These are phyloP conservation scores for Cyclotella baltica DNA, from an alignment of 108 stramenopile genomes.

Conservation along the genomic window DNA sequence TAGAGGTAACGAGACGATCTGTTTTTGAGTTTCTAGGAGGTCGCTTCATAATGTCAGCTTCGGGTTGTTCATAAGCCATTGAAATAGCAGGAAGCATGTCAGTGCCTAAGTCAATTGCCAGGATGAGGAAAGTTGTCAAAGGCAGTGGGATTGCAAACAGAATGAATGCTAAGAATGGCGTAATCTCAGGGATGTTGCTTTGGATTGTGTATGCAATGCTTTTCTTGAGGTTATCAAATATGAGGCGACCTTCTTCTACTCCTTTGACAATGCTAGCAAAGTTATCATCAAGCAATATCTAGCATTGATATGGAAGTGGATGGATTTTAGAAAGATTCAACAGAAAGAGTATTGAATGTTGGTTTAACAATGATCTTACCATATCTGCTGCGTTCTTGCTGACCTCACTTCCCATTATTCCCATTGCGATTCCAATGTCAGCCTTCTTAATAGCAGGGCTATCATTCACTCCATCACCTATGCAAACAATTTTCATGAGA, in stretches of 20 bases:
- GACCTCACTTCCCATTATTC: constrained; percentile 95
- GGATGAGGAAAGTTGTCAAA: constrained; percentile 66
- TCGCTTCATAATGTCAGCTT: constrained; percentile 67
- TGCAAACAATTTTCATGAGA: too few species aligned
- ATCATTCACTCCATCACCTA: constrained; percentile 99
- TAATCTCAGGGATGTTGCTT: constrained; percentile 66
- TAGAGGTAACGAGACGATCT: constrained; percentile 59
- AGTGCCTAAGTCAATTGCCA: constrained; percentile 73
- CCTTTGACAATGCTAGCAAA: constrained; percentile 81
- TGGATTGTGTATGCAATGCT: constrained; percentile 57
- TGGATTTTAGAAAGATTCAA: too few species aligned
- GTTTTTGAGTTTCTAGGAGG: constrained; percentile 62
- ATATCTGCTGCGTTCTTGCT: constrained; percentile 80
- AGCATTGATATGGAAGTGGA: too few species aligned
- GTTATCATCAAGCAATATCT: constrained; percentile 85
- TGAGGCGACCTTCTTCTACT: constrained; percentile 75
- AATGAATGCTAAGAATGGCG: constrained; percentile 56
- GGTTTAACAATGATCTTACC: too few species aligned
- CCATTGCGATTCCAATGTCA: constrained; percentile 98
- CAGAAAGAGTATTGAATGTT: too few species aligned
- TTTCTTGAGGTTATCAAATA: constrained; percentile 87
- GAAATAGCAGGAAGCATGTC: constrained; percentile 74
- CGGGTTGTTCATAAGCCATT: constrained; percentile 66
- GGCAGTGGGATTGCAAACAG: constrained; percentile 65
- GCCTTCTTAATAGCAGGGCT: constrained; percentile 97